Percentiles rank a stretch among this genome's conserved stretches.
Evolutionary conservation across 2,329 filamentous ascomycete species (phyloP).

Genomic region (Diaporthe citrichinensis): DNA sequence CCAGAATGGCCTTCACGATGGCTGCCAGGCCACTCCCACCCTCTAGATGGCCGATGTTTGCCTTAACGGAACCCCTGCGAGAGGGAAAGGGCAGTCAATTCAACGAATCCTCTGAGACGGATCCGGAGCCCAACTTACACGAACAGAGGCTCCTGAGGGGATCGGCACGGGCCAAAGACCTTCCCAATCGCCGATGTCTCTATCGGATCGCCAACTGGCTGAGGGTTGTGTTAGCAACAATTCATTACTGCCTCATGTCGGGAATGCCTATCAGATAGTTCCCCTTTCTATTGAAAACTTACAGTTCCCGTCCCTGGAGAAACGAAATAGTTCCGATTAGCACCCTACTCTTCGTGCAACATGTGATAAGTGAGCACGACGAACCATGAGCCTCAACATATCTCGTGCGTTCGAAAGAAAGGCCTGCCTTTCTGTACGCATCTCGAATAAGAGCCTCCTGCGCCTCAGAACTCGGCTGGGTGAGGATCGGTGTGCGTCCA

Average conservation of each 20-base stretch:
- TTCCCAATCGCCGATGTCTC: conserved; percentile 53
- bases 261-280: too few species aligned
- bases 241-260: too few species aligned
- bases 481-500: conserved; percentile 51
- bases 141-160: conserved; percentile 5
- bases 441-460: conserved; percentile 52
- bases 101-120: too few species aligned
- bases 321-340: too few species aligned
- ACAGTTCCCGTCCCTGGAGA: too few species aligned
- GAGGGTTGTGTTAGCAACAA: conserved; percentile 45
- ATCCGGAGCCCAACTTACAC: neutral
- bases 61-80: conserved; percentile 43
- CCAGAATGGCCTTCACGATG: conserved; percentile 51
- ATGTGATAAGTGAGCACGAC: too few species aligned
- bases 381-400: conserved; percentile 54
- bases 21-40: conserved; percentile 47
- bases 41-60: conserved; percentile 53
- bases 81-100: too few species aligned
- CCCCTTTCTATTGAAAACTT: too few species aligned
- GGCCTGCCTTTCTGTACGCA: conserved; percentile 50
- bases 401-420: conserved; percentile 42
- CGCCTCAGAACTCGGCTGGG: conserved; percentile 53
- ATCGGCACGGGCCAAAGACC: neutral
- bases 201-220: conserved; percentile 54
- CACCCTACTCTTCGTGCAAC: too few species aligned